phyloP scores from a whole-genome alignment of 2,329 filamentous ascomycete species.

The Thielaviopsis musarum region DNA sequence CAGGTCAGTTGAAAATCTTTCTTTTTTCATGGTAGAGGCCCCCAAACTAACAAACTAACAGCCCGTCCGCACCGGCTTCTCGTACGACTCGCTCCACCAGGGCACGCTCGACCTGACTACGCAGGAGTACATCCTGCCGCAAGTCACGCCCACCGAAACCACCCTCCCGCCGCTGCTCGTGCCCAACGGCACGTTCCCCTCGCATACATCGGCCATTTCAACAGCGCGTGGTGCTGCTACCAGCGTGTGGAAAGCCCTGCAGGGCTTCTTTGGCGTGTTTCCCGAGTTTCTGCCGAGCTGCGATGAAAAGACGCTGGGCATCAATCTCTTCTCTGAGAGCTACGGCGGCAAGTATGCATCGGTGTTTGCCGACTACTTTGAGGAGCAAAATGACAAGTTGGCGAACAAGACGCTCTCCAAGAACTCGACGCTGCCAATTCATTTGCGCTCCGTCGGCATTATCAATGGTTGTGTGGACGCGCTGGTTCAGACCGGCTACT shows the following conservation, averaged over 20 bases:
- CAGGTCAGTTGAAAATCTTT: constrained; percentile 23
- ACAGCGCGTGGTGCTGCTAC: constrained; percentile 39
- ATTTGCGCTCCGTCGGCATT: constrained; percentile 47
- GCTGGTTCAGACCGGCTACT: constrained; percentile 40
- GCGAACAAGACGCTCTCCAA: constrained; percentile 17
- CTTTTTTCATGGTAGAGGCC: constrained; percentile 13
- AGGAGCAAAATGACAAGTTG: constrained; percentile 42
- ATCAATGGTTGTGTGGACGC: constrained; percentile 56
- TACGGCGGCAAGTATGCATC: constrained; percentile 57
- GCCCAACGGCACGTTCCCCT: constrained; percentile 5
- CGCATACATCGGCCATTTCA: constrained; percentile 28
- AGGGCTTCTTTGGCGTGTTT: constrained; percentile 41
- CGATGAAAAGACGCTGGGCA: background rate
- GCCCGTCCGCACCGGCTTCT: constrained; percentile 55
- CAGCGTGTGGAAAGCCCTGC: constrained; percentile 48
- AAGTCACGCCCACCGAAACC: constrained; percentile 22
- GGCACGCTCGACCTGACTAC: constrained; percentile 35
- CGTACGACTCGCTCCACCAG: constrained; percentile 47
- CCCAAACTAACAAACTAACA: constrained; percentile 20
- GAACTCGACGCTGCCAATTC: constrained; percentile 31
- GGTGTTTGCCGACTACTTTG: constrained; percentile 39
- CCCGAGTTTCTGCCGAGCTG: constrained; percentile 36
- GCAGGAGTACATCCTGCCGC: constrained; percentile 18
- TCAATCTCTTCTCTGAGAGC: constrained; percentile 53
- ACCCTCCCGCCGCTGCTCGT: constrained; percentile 17